Evolutionary conservation across 345 rosid species (phyloP), one percentile per base, ranked within the genome.

Genomic region (Brassica juncea): DNA sequence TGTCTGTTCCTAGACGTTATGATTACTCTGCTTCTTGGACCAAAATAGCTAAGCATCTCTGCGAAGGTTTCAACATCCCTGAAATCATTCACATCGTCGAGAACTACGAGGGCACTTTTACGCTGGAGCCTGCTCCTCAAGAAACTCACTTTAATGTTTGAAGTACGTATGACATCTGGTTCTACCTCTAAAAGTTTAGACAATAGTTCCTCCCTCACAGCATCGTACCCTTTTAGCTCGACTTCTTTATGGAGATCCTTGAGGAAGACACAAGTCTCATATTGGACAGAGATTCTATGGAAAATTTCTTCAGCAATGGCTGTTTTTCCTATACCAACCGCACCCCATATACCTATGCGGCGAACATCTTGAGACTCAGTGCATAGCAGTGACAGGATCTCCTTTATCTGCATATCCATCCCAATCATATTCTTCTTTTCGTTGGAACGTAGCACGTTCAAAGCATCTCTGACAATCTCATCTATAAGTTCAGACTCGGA

Each of bases 291-390:
- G 5, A 86, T 78, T 59, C 52, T 27, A 14, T 80, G 74, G 39
- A 75, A 84, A 6, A 86, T 63, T 1, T 76, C 86, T 63, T 72
- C 68, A 54, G 91, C 88, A 49, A 87, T 70, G 27, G 86, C 60
- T 27, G 89, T 89, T 69, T 89, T 87, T 8, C 93, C 93, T 4
- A 84, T 70, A 3, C 91, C 89, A 52, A 84, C 85, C 39, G 71
- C 78, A 3, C 90, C 91, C 80, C 81, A 80, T 57, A 88, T 63
- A 27, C 91, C 89, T 16, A 84, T 11, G 11, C 69, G 52, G n/a
- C 70, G 81, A 62, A 84, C 72, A 67, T 81, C 83, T 1, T n/a
- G 6, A 0, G 76, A 70, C 0, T 39, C 79, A 1, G 23, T 25
- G 31, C 68, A 1, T 30, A 89, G 5, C 0, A 77, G 35, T 11